Evolutionary conservation across 148 eudicot genomes (phyloP), one percentile per base, ranked within the genome.

Genomic region (Fagopyrum homotropicum): DNA sequence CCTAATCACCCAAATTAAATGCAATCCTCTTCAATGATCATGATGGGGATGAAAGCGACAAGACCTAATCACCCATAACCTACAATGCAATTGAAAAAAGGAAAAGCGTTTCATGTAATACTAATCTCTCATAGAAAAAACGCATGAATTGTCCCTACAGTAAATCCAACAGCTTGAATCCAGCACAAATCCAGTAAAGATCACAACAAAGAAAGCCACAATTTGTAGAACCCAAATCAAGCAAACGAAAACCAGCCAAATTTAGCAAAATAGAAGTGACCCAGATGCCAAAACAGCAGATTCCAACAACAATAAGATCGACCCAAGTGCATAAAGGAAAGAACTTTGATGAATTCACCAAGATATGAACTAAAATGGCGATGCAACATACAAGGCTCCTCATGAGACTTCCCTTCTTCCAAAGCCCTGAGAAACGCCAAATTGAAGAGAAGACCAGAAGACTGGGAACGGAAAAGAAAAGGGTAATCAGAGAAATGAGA

Each of bases 281-380:
- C 69, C 69, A 63, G 46, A 64, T 64, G 47, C 70, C 45, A 64
- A 64, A 64, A 64, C 69, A 64, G 70, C 46, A 64, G 70, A 64
- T 64, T 64, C 46, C 46, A 64, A n/a, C 70, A 64, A 35, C 70
- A 40, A 64, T 4, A 43, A 30, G 70, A 64, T 64, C 70, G 40
- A 40, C 45, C 46, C 8, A 40, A 61, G 68, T 29, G 59, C 59
- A 17, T 49, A 3, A 59, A 59, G 9, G 4, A 7, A 19, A 22
- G 29, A 15, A 35, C 45, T 35, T 40, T 43, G 19, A 66, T 40
- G 71, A 43, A 66, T 66, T 40, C 4, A 66, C 14, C 35, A 0
- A 66, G 7, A 66, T 66, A 61, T 61, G 68, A 61, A 61, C 15
- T 61, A 60, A 26, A 59, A 44, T 64, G 46, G 70, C 70, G 46